A percentile compares a stretch with the other conserved stretches of the same genome.
Conservation (phyloP, 140 eudicot genomes). For the Ambrosia hybrid region DNA sequence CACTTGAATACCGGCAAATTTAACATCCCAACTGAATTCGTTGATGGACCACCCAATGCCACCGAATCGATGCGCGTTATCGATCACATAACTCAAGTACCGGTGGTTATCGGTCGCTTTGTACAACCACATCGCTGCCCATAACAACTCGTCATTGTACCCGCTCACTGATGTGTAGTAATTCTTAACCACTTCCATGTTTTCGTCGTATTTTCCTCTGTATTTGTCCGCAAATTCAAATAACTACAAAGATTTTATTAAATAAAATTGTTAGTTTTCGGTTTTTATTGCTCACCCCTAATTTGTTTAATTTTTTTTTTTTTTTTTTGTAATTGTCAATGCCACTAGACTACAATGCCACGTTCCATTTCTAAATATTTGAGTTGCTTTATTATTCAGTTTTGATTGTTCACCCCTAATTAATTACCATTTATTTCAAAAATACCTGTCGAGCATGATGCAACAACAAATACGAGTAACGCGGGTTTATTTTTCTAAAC, state of each 20-base stretch:
- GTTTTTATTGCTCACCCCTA: too few relatives aligned
- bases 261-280: too few relatives aligned
- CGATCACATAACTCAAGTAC: constrained; percentile 52
- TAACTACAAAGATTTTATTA: background rate
- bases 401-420: too few relatives aligned
- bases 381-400: too few relatives aligned
- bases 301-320: too few relatives aligned
- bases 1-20: constrained; percentile 65
- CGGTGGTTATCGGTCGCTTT: constrained; percentile 68
- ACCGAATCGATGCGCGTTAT: constrained; percentile 46
- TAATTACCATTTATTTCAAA: background rate
- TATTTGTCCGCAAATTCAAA: constrained; percentile 90
- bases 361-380: too few relatives aligned
- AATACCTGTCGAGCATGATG: background rate
- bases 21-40: constrained; percentile 80
- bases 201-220: constrained; percentile 95
- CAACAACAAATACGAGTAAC: background rate
- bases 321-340: too few relatives aligned
- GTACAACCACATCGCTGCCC: constrained; percentile 99
- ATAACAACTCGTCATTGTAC: constrained; percentile 90
- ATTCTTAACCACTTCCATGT: constrained; percentile 88
- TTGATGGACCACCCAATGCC: constrained; percentile 57
- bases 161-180: constrained; percentile 98
- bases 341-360: too few relatives aligned
- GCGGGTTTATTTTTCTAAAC: constrained; percentile 14